These are phyloP conservation scores for Trametes sanguinea DNA, from an alignment of 768 basidiomycete genomes.

Conservation along the genomic window DNA sequence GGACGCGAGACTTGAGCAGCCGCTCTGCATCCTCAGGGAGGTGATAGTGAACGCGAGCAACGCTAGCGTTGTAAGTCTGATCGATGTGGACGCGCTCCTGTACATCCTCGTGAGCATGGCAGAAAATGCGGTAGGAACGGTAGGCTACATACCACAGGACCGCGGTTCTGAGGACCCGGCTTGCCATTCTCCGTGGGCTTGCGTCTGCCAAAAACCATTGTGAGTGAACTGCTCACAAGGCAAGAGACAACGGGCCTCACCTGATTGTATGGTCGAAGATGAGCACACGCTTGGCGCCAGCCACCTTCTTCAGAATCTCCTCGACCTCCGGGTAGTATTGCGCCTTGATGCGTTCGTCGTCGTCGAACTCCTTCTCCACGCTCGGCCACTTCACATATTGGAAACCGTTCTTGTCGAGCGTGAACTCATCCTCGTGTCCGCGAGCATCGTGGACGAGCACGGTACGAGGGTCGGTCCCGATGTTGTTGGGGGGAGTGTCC, in stretches of 20 bases:
- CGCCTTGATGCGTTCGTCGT: constrained; percentile 39
- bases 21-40: constrained; percentile 43
- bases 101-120: not conserved
- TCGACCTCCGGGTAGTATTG: constrained; percentile 44
- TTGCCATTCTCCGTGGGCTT: constrained; percentile 21
- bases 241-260: constrained; percentile 17
- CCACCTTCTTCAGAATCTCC: constrained; percentile 41
- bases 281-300: constrained; percentile 42
- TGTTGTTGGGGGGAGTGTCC: constrained; percentile 30
- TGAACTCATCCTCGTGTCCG: constrained; percentile 29
- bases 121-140: not conserved
- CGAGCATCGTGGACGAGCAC: constrained; percentile 30
- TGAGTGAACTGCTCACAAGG: not conserved
- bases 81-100: constrained; percentile 46
- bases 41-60: constrained; percentile 39
- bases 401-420: constrained; percentile 45
- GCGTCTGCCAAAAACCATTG: constrained; percentile 12
- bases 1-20: constrained; percentile 40
- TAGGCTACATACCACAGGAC: constrained; percentile 35
- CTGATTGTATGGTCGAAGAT: constrained; percentile 47
- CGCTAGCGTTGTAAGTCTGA: constrained; percentile 40
- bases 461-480: constrained; percentile 25
- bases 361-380: constrained; percentile 40
- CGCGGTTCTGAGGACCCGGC: constrained; percentile 11
- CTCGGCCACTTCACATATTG: constrained; percentile 36